phyloP scores from a whole-genome alignment of 2,329 filamentous ascomycete genomes.

The Ophiostoma sp. region DNA sequence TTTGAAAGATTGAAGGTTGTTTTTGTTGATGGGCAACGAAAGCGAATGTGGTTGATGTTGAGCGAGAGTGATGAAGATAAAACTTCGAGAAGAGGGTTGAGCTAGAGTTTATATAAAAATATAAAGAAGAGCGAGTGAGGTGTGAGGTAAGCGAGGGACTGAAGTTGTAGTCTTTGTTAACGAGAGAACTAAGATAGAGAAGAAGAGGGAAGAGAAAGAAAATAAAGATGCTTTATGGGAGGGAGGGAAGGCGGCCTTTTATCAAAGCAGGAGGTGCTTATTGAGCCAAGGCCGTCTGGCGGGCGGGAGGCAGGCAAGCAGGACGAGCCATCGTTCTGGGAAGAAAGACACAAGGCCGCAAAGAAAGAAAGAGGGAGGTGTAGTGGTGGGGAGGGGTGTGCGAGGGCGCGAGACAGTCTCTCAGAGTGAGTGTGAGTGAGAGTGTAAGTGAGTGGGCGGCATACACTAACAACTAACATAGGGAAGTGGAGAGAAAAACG shows the following conservation, averaged over 20 bases:
- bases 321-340: background rate
- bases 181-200: conserved; percentile 8
- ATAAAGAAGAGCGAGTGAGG: conserved; percentile 22
- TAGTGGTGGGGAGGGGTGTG: background rate
- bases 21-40: background rate
- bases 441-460: background rate
- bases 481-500: conserved; percentile 12
- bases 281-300: conserved; percentile 15
- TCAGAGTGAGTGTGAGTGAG: background rate
- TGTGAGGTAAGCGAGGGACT: conserved; percentile 26
- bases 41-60: conserved; percentile 13
- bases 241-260: conserved; percentile 24
- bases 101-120: conserved; percentile 4
- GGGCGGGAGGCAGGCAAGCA: conserved; percentile 1
- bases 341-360: background rate
- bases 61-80: conserved; percentile 20
- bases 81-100: conserved; percentile 7
- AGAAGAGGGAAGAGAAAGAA: conserved; percentile 9
- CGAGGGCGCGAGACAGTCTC: background rate
- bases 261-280: conserved; percentile 23
- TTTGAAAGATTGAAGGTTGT: conserved; percentile 8
- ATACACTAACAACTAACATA: conserved; percentile 15
- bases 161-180: conserved; percentile 5
- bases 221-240: background rate
- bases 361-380: conserved; percentile 1